Evolutionary conservation across 352 stramenopile species (phyloP).

Genomic region (Bremia lactucae): DNA sequence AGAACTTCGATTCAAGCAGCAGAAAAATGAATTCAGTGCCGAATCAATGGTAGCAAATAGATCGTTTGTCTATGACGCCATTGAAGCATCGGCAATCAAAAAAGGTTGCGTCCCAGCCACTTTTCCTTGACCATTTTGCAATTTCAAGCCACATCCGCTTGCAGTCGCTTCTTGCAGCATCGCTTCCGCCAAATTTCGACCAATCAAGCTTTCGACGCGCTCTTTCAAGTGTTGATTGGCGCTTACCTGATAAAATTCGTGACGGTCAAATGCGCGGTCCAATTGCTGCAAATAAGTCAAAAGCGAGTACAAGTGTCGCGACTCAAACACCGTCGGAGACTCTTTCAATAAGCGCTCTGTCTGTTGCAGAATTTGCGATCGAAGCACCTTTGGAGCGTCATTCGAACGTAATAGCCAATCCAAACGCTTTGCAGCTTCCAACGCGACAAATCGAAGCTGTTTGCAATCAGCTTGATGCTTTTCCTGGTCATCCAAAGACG

Average conservation of each 20-base stretch:
- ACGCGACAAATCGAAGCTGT: slow-evolving; percentile 47
- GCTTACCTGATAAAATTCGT: slow-evolving; percentile 30
- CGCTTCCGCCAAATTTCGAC: slow-evolving; percentile 48
- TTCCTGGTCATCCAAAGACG: slow-evolving; percentile 9
- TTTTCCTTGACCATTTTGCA: slow-evolving; percentile 4
- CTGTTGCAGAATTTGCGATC: slow-evolving; percentile 31
- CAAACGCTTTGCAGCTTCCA: slow-evolving; percentile 52
- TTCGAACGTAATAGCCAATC: slow-evolving; percentile 36
- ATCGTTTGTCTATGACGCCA: slow-evolving; percentile 85
- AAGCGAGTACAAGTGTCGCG: slow-evolving; percentile 46
- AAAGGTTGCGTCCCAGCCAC: slow-evolving; percentile 8
- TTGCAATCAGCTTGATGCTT: slow-evolving; percentile 21
- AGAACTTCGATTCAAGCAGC: too few relatives aligned
- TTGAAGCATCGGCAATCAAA: slow-evolving; percentile 43
- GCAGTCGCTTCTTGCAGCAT: slow-evolving; percentile 34
- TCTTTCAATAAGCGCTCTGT: slow-evolving; percentile 38
- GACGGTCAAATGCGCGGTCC: slow-evolving; percentile 53
- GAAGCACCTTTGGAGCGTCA: slow-evolving; percentile 33
- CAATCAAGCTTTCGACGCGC: slow-evolving; percentile 38
- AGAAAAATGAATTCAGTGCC: too few relatives aligned
- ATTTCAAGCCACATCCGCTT: slow-evolving; percentile 4
- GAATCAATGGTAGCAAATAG: too few relatives aligned
- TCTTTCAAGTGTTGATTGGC: slow-evolving; percentile 41
- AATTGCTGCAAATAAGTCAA: slow-evolving; percentile 54
- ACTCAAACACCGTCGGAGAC: slow-evolving; percentile 38